Base-by-base conservation (phyloP, 345 rosid species). In the Pseudoturritis turrita region DNA sequence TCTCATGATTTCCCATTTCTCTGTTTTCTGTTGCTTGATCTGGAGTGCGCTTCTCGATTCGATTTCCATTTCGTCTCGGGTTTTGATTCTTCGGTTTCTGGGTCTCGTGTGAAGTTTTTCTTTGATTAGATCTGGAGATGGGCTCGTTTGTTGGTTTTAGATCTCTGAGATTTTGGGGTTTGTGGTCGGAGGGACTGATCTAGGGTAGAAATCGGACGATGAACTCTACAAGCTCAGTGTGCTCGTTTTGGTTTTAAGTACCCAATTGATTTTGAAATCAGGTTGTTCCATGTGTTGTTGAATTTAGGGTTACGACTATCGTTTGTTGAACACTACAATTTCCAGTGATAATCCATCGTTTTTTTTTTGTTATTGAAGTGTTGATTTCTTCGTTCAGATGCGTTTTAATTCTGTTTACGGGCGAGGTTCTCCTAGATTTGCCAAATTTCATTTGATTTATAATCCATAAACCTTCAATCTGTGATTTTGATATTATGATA, bases 81-180 rank as follows among this genome's bases (percentile, higher is more conserved):
- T 59, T 74, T 53, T 25, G n/a, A 43, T 60, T 51, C 3, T 41
- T 52, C 49, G 47, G 62, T 59, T 74, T 67, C 23, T 5, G 51
- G 3, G 19, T 62, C 21, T 75, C 19, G 37, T 17, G 7, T 19
- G 15, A 3, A 43, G 65, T 14, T 35, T n/a, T 6, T 10, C 3
- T 25, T 43, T 8, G 58, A 17, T 45, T 68, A 54, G 79, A 75
- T 75, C 74, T 75, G 79, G 37, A 10, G 31, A 43, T 67, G n/a
- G 31, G 60, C 12, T 60, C 13, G 50, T 31, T 41, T 28, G 6
- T 52, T 51, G 3, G 69, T 60, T 69, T n/a, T 77, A 72, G 77
- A 77, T 71, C 77, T 77, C 75, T 71, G 73, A 51, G 73, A 37
- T 65, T 72, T 51, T 53, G 50, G 29, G 28, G 31, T 52, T 71